Evolutionary conservation across 495 filamentous ascomycete genomes (phyloP).

Genomic region (Delitschia confertaspora): DNA sequence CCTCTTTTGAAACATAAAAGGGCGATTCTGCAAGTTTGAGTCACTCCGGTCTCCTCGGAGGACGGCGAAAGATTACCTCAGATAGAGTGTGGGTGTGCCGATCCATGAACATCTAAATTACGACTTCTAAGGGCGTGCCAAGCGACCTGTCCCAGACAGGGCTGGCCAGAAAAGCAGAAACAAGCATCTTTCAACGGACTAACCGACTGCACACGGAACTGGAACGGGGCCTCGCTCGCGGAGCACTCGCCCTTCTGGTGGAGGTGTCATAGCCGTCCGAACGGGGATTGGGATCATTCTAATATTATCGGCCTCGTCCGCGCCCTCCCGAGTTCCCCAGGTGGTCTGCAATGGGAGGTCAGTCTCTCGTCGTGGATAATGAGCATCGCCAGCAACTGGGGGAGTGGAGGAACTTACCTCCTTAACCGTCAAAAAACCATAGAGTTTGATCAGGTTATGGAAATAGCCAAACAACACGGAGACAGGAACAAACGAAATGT

Average conservation of each 20-base stretch:
- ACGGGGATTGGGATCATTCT: slow-evolving; percentile 23
- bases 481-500: slow-evolving; percentile 47
- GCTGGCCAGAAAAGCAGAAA: slow-evolving; percentile 5
- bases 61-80: neutral
- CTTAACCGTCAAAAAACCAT: slow-evolving; percentile 47
- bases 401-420: slow-evolving; percentile 30
- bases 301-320: slow-evolving; percentile 47
- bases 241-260: slow-evolving; percentile 14
- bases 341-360: slow-evolving; percentile 43
- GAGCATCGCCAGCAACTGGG: neutral
- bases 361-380: neutral
- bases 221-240: slow-evolving; percentile 21
- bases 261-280: slow-evolving; percentile 9
- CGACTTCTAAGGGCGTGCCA: slow-evolving; percentile 14
- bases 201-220: slow-evolving; percentile 12
- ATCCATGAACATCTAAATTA: slow-evolving; percentile 21
- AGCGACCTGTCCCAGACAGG: slow-evolving; percentile 5
- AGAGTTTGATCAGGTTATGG: slow-evolving; percentile 55
- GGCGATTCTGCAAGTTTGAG: too few species aligned
- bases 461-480: slow-evolving; percentile 52
- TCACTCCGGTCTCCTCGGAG: too few species aligned
- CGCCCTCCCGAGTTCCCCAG: slow-evolving; percentile 60
- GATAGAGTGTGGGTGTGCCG: slow-evolving; percentile 3
- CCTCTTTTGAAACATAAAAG: too few species aligned
- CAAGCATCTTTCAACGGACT: neutral